Base-by-base conservation (phyloP, 2,329 filamentous ascomycete genomes). In the Fonsecaea nubica region DNA sequence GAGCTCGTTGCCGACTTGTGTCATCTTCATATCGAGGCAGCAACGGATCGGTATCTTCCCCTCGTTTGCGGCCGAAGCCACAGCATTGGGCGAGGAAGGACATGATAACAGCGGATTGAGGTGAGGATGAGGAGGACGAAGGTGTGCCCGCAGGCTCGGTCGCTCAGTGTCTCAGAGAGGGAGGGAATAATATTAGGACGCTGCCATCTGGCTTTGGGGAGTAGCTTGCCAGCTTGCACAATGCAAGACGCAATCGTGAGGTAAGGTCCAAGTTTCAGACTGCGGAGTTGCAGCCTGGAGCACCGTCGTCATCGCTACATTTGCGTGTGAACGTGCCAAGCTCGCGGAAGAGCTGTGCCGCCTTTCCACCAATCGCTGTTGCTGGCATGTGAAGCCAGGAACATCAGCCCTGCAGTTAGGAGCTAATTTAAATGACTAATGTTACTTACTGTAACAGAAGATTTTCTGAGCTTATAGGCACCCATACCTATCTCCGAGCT, bases 1-100 rank as follows among this genome's bases (percentile, higher is more conserved):
- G 85, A 73, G 88, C 84, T 56, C 88, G 85, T 84, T 97, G 92
- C 62, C 93, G 81, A 36, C 84, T 80, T 0, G 93, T 96, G 74
- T 95, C 92, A 77, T 96, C 90, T 74, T 88, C 84, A 83, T 95
- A 95, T 74, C 89, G 89, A 65, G 93, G 91, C 57, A 97, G 87
- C 64, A 97, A 84, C 69, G 93, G 93, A 74, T 93, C 84, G 60
- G 87, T 89, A 75, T 94, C 91, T 65, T 84, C 84, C 68, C 64
- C 80, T 67, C 79, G 78, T 72, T 77, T 76, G 74, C 83, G 83
- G 75, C 83, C 80, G 69, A 83, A 81, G 54, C 88, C 87, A 73
- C 90, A 90, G 78, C 89, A 92, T 42, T 88, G 89, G 71, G 86
- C 84, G 81, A 90, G 84, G 62, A 69, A 71, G n/a, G 67, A 67